Percentiles rank a stretch among this genome's conserved stretches.
These are phyloP conservation scores for Cinnamomum micranthum DNA, from an alignment of 164 flowering plant genomes.

Conservation along the genomic window DNA sequence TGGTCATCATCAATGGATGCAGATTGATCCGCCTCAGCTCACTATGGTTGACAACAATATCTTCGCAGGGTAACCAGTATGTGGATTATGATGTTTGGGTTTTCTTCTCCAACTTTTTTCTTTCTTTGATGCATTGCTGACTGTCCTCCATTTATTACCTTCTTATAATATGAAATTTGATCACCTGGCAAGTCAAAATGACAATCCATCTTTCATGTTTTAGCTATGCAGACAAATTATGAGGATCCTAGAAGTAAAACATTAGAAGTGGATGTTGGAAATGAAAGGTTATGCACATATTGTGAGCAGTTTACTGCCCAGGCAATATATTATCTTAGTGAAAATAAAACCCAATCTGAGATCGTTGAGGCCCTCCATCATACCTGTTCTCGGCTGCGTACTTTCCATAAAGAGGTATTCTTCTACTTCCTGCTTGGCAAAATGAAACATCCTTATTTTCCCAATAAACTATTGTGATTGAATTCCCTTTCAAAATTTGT, in stretches of 20 bases:
- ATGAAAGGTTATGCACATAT: slow-evolving; percentile 48
- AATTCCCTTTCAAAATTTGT: no score
- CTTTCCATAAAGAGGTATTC: slow-evolving; percentile 54
- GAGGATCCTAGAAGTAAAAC: slow-evolving; percentile 19
- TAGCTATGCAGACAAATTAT: slow-evolving; percentile 25
- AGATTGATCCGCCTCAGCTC: not conserved
- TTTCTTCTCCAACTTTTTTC: not conserved
- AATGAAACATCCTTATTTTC: not conserved
- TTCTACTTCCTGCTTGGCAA: not conserved
- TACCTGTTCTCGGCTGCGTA: slow-evolving; percentile 47
- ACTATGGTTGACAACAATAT: not conserved
- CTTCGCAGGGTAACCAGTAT: not conserved
- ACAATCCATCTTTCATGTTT: slow-evolving; percentile 7
- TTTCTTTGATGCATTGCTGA: no score
- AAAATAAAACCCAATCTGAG: slow-evolving; percentile 66
- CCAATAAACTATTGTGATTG: no score
- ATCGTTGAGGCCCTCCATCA: slow-evolving; percentile 50
- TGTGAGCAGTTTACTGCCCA: slow-evolving; percentile 63
- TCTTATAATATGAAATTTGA: not conserved
- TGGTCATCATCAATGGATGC: not conserved
- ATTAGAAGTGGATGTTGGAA: slow-evolving; percentile 19
- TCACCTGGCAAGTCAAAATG: not conserved
- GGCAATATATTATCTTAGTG: slow-evolving; percentile 52
- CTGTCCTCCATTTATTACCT: not conserved
- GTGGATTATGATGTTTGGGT: not conserved